Evolutionary conservation across 2,329 filamentous ascomycete species (phyloP), one percentile per base, ranked within the genome.

Genomic region (Aspergillus aculeatinus): DNA sequence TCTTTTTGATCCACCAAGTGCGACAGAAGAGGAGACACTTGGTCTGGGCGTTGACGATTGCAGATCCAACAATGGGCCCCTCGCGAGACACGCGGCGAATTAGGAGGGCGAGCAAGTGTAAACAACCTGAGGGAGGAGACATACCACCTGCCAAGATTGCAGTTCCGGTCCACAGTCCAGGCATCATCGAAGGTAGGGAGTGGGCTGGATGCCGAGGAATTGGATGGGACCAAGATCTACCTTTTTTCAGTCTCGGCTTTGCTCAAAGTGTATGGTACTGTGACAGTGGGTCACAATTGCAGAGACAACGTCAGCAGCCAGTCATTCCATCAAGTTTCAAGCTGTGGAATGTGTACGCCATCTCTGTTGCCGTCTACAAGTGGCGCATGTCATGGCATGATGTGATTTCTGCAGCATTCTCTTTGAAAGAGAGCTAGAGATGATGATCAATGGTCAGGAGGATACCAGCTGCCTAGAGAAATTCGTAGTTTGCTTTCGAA

Each of bases 161-260:
- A 19, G 39, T 44, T 16, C 16, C 7, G 39, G 16, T 44, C 25
- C 44, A 48, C 21, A 58, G 42, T 47, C 31, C 48, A 55, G 33
- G 48, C 44, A 59, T 54, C 31, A 42, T 39, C 19, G 51, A 33
- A 39, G 49, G 51, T 44, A 47, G 48, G 62, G 60, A 58, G 49
- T 61, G 67, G 67, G 29, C 55, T 57, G 59, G 66, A 63, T 66
- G 68, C 67, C 65, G 68, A 63, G 48, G 49, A 62, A 48, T 10
- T 21, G 58, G 33, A 48, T 60, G 63, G 65, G 55, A 47, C 49
- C 51, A 60, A 59, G 61, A 62, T 67, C 57, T 60, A 33, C 58
- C 60, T 33, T 33, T 57, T 51, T 52, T 35, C 21, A 31, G 31
- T 51, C 54, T 35, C 23, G 31, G 31, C 53, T 56, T 27, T 47